These are phyloP conservation scores for Botrytis galanthina DNA, from an alignment of 2,329 filamentous ascomycete genomes.

Conservation along the genomic window DNA sequence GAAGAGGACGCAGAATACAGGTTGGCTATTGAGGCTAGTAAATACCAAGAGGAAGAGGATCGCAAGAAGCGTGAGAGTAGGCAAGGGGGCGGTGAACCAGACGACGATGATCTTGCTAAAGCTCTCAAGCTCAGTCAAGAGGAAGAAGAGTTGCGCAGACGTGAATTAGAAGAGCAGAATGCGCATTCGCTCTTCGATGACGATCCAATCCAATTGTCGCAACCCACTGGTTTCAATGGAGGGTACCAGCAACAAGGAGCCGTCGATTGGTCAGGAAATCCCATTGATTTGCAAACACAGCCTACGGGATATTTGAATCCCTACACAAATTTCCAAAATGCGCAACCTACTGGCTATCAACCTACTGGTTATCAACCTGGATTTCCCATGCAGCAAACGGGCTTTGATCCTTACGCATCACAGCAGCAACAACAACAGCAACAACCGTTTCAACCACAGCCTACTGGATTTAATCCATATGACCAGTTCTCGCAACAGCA, in stretches of 20 bases:
- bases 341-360: constrained; percentile 61
- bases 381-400: constrained; percentile 67
- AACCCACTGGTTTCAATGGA: constrained; percentile 89
- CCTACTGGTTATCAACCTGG: constrained; percentile 64
- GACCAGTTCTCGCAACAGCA: constrained; percentile 40
- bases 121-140: constrained; percentile 93
- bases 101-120: constrained; percentile 89
- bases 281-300: constrained; percentile 81
- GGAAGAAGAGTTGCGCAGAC: constrained; percentile 85
- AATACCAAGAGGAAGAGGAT: constrained; percentile 91
- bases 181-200: constrained; percentile 88
- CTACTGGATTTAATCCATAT: constrained; percentile 56
- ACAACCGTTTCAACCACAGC: constrained; percentile 53
- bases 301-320: constrained; percentile 71
- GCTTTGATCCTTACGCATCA: constrained; percentile 67
- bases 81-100: constrained; percentile 43
- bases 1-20: constrained; percentile 90
- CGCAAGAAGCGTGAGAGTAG: constrained; percentile 67
- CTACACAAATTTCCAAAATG: constrained; percentile 50
- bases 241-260: constrained; percentile 96
- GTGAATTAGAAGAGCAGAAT: constrained; percentile 84
- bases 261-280: constrained; percentile 97
- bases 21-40: constrained; percentile 91
- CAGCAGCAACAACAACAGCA: constrained; percentile 42
- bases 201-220: constrained; percentile 53